These are phyloP conservation scores for Calvatia gigantea DNA, from an alignment of 768 basidiomycete species.

Conservation along the genomic window DNA sequence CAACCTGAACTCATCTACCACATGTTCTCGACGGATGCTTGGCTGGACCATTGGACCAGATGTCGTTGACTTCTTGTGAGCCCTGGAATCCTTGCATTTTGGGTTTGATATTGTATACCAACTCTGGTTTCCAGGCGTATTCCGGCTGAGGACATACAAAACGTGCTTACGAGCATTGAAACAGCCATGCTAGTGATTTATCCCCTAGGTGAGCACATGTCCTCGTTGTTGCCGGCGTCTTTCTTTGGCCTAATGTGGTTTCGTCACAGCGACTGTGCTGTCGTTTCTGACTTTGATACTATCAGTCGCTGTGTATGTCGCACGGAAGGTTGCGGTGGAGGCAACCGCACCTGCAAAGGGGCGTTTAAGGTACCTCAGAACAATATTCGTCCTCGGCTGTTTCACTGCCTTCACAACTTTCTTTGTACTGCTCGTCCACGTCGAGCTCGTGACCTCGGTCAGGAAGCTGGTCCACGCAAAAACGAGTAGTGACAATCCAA, in stretches of 20 bases:
- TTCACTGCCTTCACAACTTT: not conserved
- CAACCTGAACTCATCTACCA: not conserved
- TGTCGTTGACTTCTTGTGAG: not conserved
- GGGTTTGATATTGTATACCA: no score
- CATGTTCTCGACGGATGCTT: not conserved
- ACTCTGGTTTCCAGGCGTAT: not conserved
- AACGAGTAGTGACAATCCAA: not conserved
- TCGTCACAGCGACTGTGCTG: not conserved
- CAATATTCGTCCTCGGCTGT: not conserved
- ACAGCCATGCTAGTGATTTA: not conserved
- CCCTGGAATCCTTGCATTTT: no score
- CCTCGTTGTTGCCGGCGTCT: no score
- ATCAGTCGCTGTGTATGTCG: not conserved
- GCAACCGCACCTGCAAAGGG: not conserved
- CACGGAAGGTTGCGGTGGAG: not conserved
- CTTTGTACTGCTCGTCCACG: constrained; percentile 4
- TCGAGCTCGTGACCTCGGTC: constrained; percentile 2
- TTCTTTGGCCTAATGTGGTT: not conserved
- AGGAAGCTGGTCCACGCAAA: not conserved
- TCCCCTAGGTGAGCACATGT: not conserved
- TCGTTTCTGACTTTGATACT: not conserved
- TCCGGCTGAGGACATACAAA: not conserved
- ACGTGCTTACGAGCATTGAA: not conserved
- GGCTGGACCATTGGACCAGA: constrained; percentile 3
- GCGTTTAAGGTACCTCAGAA: not conserved